Base-by-base conservation (phyloP, 2,329 filamentous ascomycete species). In the Neocatenulostroma microsporum region DNA sequence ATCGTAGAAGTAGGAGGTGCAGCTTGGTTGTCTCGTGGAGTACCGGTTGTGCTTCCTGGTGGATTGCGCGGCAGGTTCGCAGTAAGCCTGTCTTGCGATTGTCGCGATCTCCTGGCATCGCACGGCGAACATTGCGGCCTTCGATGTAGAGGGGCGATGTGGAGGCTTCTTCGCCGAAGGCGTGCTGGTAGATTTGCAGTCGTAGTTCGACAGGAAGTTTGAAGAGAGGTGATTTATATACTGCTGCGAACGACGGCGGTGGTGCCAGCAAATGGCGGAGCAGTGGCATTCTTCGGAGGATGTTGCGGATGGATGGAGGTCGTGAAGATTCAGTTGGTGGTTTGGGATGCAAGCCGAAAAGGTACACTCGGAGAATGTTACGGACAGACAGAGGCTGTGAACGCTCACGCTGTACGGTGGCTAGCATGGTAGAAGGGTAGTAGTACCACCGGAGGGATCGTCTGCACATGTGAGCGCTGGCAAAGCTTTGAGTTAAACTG, bases 1-100 rank as follows among this genome's bases (percentile, higher is more conserved):
- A 20, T 7, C 30, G 30, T 15, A n/a, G 18, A n/a, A 33, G 18
- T n/a, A 33, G 19, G 18, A 21, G 30, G 18, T 33, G 30, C 30
- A 33, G 18, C 14, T 24, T 18, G 11, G 14, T 17, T 5, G 14
- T n/a, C 14, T 33, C 20, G 5, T 11, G 13, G 5, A 33, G 14
- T 23, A 33, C 8, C n/a, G 18, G 18, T 20, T 24, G 30, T 7
- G 30, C 19, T 33, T 33, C 30, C 12, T 13, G 5, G 20, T 33
- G n/a, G 17, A 33, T 14, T 5, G 14, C 20, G 30, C 30, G 30
- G 19, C 30, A 33, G 18, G 30, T 33, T 7, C 30, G 30, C 8
- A 33, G 20, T 4, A 33, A n/a, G 12, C 18, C 30, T 8, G 18
- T 33, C 18, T 23, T 5, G 17, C 12, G 19, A 5, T 18, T 12